Conservation (phyloP, 345 rosid species). For the Cardamine resedifolia region DNA sequence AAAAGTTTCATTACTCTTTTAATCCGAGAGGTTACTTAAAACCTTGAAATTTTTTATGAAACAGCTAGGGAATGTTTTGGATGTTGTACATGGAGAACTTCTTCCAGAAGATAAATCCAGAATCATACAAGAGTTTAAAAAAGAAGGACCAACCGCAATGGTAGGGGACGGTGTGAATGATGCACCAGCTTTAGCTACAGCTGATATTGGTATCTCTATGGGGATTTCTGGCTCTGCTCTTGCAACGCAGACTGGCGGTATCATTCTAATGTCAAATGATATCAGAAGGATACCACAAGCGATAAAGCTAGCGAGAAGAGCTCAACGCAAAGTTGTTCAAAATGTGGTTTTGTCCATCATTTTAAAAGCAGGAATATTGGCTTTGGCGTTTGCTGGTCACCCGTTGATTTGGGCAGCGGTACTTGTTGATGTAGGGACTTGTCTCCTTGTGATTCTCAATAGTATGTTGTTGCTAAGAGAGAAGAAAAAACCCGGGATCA, state of each 20-base stretch:
- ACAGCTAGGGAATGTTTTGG: slow-evolving; percentile 64
- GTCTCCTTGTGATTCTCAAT: slow-evolving; percentile 74
- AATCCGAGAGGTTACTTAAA: background rate
- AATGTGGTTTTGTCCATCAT: slow-evolving; percentile 60
- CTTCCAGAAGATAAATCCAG: slow-evolving; percentile 72
- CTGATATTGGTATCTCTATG: slow-evolving; percentile 94
- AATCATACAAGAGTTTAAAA: slow-evolving; percentile 53
- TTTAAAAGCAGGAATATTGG: slow-evolving; percentile 65
- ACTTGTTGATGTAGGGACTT: slow-evolving; percentile 86
- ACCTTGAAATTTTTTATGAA: background rate
- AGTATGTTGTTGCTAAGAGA: slow-evolving; percentile 71
- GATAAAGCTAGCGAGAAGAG: slow-evolving; percentile 57
- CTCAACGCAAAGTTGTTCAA: slow-evolving; percentile 57
- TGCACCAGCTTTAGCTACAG: slow-evolving; percentile 90
- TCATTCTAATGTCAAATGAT: slow-evolving; percentile 89
- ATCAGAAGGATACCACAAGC: slow-evolving; percentile 72
- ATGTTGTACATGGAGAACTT: slow-evolving; percentile 70
- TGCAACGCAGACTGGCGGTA: slow-evolving; percentile 79
- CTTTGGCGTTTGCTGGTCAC: slow-evolving; percentile 72
- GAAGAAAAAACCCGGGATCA: slow-evolving; percentile 16
- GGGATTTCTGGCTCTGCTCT: slow-evolving; percentile 94
- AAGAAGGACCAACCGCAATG: slow-evolving; percentile 76
- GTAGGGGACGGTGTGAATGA: slow-evolving; percentile 92
- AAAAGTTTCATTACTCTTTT: background rate
- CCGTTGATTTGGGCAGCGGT: slow-evolving; percentile 96